Conservation (phyloP, 305 asterid genomes). For the Fraxinus angustifolia region DNA sequence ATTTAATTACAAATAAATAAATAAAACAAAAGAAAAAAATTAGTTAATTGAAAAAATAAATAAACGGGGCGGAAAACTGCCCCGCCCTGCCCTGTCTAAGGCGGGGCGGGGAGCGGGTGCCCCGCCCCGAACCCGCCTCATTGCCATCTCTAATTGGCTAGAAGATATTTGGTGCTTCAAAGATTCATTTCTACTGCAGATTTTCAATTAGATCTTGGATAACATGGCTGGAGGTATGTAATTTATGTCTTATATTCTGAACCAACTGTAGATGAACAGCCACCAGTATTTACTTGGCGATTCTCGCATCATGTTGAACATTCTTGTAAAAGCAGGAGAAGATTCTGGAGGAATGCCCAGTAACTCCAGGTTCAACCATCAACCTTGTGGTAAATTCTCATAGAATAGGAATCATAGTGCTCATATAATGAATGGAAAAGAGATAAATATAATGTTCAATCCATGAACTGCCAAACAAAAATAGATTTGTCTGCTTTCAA, state of each 20-base stretch:
- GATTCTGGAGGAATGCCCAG: constrained; percentile 22
- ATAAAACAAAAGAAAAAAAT: no score
- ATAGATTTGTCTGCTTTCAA: constrained; percentile 24
- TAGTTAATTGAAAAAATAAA: no score
- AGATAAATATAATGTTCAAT: constrained; percentile 19
- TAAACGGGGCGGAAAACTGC: no score
- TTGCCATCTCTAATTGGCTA: no score
- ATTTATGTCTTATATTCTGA: no score
- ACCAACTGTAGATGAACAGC: constrained; percentile 14
- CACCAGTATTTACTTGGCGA: constrained; percentile 25
- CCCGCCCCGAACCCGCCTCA: no score
- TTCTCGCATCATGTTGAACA: constrained; percentile 26
- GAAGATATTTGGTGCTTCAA: neutral
- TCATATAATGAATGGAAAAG: constrained; percentile 29
- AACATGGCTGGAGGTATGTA: no score
- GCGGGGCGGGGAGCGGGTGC: no score
- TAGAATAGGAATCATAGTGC: neutral
- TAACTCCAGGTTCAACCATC: constrained; percentile 13
- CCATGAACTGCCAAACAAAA: constrained; percentile 20
- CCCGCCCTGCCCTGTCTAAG: no score
- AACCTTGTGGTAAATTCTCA: constrained; percentile 11
- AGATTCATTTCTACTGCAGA: neutral
- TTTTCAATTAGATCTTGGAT: no score
- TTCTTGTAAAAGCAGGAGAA: constrained; percentile 34
- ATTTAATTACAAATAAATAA: no score